Base-by-base conservation (phyloP, 1,139 yeast species). In the Debaryomycetaceae sp. region DNA sequence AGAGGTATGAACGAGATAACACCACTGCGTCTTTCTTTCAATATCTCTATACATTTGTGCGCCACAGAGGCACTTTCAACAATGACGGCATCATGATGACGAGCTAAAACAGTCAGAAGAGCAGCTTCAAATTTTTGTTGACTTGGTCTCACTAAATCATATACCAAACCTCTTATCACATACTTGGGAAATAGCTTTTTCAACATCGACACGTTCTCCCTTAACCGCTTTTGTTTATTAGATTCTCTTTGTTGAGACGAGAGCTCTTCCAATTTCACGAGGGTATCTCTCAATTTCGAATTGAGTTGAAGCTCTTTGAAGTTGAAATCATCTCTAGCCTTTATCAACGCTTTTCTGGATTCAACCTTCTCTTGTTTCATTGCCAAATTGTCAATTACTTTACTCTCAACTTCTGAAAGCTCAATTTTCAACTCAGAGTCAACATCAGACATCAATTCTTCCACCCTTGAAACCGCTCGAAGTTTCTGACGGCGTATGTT, bases 11-110 rank as follows among this genome's bases (percentile, higher is more conserved):
- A 91, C 0, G 96, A 83, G 1, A 93, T 91, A 11, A 80, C 77
- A 40, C 98, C 97, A 9, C 86, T 72, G 51, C 97, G 76, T 59
- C 95, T 93, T 52, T 88, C 95, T 55, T 90, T 88, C 62, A 93
- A 70, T 46, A 85, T 84, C 14, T 82, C 81, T 55, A 93, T 85
- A 65, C 99, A 91, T 50, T 83, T 84, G 47, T 84, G 81, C 1
- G 97, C 99, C 17, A 85, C 80, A 9, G 82, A 65, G 2, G 85
- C 68, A 23, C 80, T 80, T 54, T 89, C 96, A 5, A 93, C 99
- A 31, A 93, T 78, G 8, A 93, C 78, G 0, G 97, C 79, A 60
- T 93, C 96, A 53, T 83, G 79, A 56, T 88, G 79, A 50, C 80
- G 77, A 5, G 98, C 99, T 38, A 93, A 68, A 6, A 87, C 78